Evolutionary conservation across 768 basidiomycete species (phyloP), one percentile per base, ranked within the genome.

Genomic region (Nidula microcarpa): DNA sequence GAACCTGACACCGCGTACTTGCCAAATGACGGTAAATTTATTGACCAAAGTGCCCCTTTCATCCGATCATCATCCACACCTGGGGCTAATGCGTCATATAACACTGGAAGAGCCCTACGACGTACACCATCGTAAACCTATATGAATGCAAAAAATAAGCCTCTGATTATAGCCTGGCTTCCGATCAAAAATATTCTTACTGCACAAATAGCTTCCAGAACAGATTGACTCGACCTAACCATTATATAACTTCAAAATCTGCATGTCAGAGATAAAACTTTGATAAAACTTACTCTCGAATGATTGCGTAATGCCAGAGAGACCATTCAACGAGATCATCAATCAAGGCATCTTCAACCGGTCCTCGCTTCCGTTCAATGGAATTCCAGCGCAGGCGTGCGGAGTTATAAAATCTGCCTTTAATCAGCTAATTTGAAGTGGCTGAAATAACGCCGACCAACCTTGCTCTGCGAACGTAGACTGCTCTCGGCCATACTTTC

Each of bases 31-130:
- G 84, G 73, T 7, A 76, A 73, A 61, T 89, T 86, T 33, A 93
- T 64, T 4, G 87, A 85, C 82, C 90, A 93, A 16, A 94, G 68
- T 3, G 91, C 89, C 8, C 94, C 94, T 71, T 97, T 95, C 85
- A 94, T 91, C n/a, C 88, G 79, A 64, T 93, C 91, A 59, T 91
- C 90, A 37, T 94, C 91, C 16, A 78, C 79, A 2, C 87, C 90
- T 5, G 86, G 83, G 48, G 80, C 74, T 49, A 88, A 68, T 4
- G 81, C 79, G 39, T 74, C 65, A 55, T 82, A 80, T n/a, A 88
- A 65, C 43, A 71, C 55, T 7, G 86, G 85, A 16, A 87, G 71
- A 36, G 79, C 78, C n/a, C 86, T 80, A 13, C 75, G 76, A 34
- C 85, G 75, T 36, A 87, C 77, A 4, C 87, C 89, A 61, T 90